phyloP scores from a whole-genome alignment of 257 asterid species.

The Datura wrightii region DNA sequence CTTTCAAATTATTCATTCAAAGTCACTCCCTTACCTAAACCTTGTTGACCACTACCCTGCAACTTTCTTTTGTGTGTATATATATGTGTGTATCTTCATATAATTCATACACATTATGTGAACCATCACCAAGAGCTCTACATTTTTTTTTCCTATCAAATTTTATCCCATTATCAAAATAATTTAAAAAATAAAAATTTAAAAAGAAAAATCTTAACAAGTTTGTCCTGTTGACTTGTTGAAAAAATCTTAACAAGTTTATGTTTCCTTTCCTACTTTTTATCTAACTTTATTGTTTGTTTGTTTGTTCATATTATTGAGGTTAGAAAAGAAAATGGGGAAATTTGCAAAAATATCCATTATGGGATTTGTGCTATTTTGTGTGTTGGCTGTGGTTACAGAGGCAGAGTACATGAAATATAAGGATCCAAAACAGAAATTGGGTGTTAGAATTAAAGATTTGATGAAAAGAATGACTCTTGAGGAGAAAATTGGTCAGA shows the following conservation, averaged over 20 bases:
- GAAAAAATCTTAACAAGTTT: background rate
- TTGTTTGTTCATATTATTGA: background rate
- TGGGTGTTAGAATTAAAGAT: conserved; percentile 23
- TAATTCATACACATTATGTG: background rate
- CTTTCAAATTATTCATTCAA: background rate
- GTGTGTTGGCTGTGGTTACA: background rate
- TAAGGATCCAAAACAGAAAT: conserved; percentile 21
- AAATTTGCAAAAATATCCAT: background rate
- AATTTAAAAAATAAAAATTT: background rate
- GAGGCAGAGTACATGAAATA: conserved; percentile 20
- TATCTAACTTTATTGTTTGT: background rate
- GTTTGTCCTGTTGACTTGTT: background rate
- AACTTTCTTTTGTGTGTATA: background rate
- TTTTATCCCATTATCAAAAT: background rate
- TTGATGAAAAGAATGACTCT: conserved; percentile 28
- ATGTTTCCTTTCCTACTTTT: background rate
- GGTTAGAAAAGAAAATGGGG: background rate
- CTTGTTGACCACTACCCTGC: background rate
- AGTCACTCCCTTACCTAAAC: background rate
- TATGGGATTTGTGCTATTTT: background rate
- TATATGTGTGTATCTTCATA: background rate
- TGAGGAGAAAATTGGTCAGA: conserved; percentile 28
- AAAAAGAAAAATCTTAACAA: background rate
- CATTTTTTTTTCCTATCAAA: background rate
- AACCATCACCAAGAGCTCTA: background rate